Evolutionary conservation across 352 stramenopile species (phyloP), one percentile per base, ranked within the genome.

Genomic region (Pythium aristosporum): DNA sequence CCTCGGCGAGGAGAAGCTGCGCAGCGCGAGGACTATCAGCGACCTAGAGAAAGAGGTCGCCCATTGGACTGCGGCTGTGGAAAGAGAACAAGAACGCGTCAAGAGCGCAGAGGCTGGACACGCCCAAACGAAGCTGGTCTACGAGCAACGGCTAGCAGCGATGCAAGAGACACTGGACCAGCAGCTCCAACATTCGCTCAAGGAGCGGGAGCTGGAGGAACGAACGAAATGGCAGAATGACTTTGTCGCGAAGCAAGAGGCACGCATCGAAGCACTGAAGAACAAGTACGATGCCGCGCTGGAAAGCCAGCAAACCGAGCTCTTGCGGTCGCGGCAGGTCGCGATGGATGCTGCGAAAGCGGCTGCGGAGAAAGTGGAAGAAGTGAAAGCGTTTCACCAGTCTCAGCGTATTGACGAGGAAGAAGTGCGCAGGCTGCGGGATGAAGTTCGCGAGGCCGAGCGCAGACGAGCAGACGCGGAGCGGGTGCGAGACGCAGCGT

Each of bases 191-290:
- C 77, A 90, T 61, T 74, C 60, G 11, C 64, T 72, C 0, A 77
- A 82, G 48, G 79, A 89, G 49, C 74, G 80, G 25, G 83, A 90
- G 49, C 50, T 88, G 0, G 80, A 92, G 28, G 77, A 76, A 48
- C 77, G 70, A 16, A 83, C 72, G 3, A 69, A 76, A 3, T 92
- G 83, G 83, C 77, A 92, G 36, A 89, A 87, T 28, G 79, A 90
- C 2, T 87, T 90, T 56, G 72, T 79, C 5, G 69, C 76, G 2
- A 83, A 86, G 43, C 83, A 92, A 70, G 83, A 92, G n/a, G 79
- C 80, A 1, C 62, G 78, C 1, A 83, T 92, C 13, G 77, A 92
- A 28, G 63, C 79, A 12, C 55, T 92, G 1, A 92, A 90, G 36
- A 68, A 65, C 11, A 92, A 92, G 55, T 92, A 90, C 49, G 83